Base-by-base conservation (phyloP, 2,329 filamentous ascomycete genomes). In the Cordyceps pruinosa region DNA sequence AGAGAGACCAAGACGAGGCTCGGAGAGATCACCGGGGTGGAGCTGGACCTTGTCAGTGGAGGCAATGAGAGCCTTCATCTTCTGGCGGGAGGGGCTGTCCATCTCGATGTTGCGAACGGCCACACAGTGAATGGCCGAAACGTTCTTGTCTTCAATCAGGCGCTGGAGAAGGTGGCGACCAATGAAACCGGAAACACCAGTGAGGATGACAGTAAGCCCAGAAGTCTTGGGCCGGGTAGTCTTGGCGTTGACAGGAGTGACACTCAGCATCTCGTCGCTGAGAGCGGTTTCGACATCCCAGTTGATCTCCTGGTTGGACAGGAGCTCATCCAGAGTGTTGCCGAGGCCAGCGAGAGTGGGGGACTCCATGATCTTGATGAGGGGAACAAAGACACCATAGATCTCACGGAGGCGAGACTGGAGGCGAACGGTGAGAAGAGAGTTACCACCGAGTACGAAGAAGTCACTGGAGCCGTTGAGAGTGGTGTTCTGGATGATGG, bases 111-210 rank as follows among this genome's bases (percentile, higher is more conserved):
- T 58, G 32, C 71, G 67, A 1, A 78, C 66, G 6, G 76, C 74
- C 6, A 81, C 50, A 54, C 76, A 80, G 63, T 78, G 71, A 3
- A 82, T 65, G n/a, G 66, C 66, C 2, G 56, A 37, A 1, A 80
- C 66, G 0, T 56, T 51, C 0, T 62, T 35, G 5, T 71, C 55
- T 3, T 64, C 57, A 0, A 72, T 51, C 1, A 82, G 69, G 1
- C 64, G 59, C 5, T 59, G 50, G 2, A 80, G 63, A 23, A 81
- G 56, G 9, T 70, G 58, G 4, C 61, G 52, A 5, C 73, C 78
- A 0, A 81, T 64, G 58, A 75, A 77, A 0, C 72, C 73, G 0
- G 71, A 72, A 1, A 70, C 64, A 4, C 75, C 75, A 0, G 73
- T 76, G 2, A 71, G 59, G 3, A 75, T 50, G 2, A 74, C 60